These are phyloP conservation scores for Solanum paucissectum DNA, from an alignment of 257 asterid genomes.

Conservation along the genomic window DNA sequence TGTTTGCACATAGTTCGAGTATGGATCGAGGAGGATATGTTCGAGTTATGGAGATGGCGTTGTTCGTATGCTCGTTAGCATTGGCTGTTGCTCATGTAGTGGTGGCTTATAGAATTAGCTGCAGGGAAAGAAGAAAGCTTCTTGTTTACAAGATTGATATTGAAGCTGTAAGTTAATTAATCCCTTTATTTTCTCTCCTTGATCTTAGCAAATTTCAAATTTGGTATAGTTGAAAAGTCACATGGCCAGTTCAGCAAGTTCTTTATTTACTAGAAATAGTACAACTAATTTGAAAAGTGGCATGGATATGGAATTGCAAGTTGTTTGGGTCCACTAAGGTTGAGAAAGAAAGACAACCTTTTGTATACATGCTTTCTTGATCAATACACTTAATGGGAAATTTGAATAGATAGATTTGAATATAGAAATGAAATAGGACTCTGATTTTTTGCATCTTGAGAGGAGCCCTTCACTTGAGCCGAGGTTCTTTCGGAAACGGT, in stretches of 20 bases:
- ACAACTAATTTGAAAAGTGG: neutral
- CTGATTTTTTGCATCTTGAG: neutral
- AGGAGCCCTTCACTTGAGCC: neutral
- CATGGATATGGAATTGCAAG: neutral
- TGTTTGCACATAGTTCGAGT: constrained; percentile 17
- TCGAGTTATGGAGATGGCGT: constrained; percentile 37
- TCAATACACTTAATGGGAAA: neutral
- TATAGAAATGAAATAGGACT: neutral
- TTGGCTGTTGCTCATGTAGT: constrained; percentile 72
- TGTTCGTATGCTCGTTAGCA: constrained; percentile 48
- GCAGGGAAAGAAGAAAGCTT: constrained; percentile 82
- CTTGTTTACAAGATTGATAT: constrained; percentile 85
- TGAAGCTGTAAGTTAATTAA: constrained; percentile 72
- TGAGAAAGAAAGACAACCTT: neutral
- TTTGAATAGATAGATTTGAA: neutral
- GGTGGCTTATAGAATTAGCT: constrained; percentile 79
- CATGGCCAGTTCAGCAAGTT: neutral
- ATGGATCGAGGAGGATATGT: constrained; percentile 11
- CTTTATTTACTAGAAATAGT: neutral
- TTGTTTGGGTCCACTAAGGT: neutral
- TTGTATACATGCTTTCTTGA: neutral
- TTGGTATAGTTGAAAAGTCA: neutral
- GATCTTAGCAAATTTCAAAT: neutral
- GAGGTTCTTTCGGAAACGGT: neutral
- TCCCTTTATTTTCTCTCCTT: neutral